These are phyloP conservation scores for Fusarium chlamydosporum DNA, from an alignment of 2,329 filamentous ascomycete species.

Conservation along the genomic window DNA sequence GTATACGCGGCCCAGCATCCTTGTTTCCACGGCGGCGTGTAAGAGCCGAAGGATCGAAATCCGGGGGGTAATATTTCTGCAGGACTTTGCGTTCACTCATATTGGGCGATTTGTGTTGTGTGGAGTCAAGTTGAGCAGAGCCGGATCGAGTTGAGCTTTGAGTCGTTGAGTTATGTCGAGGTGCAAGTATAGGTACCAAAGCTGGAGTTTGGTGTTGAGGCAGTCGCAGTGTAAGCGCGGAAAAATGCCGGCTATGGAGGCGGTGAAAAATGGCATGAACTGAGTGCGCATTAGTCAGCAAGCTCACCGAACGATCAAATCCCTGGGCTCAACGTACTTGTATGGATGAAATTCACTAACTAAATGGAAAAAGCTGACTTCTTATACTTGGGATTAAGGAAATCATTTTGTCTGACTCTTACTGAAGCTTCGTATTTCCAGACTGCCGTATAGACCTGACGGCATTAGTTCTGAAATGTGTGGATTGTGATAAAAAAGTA, in stretches of 20 bases:
- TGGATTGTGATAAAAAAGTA: too few species aligned
- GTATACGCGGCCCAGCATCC: constrained; percentile 80
- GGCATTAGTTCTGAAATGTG: too few species aligned
- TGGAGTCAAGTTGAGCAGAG: constrained; percentile 81
- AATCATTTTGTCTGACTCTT: too few species aligned
- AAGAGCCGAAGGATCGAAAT: constrained; percentile 92
- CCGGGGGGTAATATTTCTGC: constrained; percentile 75
- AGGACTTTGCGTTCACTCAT: constrained; percentile 93
- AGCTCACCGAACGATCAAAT: too few species aligned
- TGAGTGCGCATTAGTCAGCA: neutral
- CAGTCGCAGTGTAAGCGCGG: neutral
- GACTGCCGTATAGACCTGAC: too few species aligned
- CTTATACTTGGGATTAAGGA: too few species aligned
- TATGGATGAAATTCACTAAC: too few species aligned
- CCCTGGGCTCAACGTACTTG: too few species aligned
- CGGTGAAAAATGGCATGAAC: neutral
- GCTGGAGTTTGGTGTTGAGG: constrained; percentile 1
- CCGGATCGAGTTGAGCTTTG: constrained; percentile 51
- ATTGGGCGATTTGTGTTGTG: constrained; percentile 48
- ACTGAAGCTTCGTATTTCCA: too few species aligned
- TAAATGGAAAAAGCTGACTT: too few species aligned
- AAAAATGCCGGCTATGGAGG: neutral
- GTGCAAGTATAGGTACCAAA: too few species aligned
- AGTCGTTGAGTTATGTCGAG: constrained; percentile 20
- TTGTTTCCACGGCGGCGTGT: constrained; percentile 74